Evolutionary conservation across 768 basidiomycete genomes (phyloP), one percentile per base, ranked within the genome.

Genomic region (Hypholoma sublateritium): DNA sequence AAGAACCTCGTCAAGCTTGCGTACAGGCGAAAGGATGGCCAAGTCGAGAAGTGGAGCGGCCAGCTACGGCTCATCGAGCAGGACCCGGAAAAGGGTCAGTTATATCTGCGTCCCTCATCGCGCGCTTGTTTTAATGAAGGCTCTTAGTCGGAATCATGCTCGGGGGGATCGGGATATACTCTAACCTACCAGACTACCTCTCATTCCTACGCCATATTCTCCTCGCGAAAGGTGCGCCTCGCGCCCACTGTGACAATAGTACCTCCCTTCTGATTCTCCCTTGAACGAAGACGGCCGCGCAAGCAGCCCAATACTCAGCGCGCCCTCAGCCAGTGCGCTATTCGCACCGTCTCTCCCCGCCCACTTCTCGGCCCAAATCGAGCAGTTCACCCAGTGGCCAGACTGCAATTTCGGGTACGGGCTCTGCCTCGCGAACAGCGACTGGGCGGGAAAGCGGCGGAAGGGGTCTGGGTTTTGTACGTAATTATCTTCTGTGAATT

Each of bases 131-230:
- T 11, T 24, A 21, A 42, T 42, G 13, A 43, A 13, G n/a, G 39
- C 34, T 16, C n/a, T 14, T n/a, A 70, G 70, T 67, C 1, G 47
- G 57, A 12, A 47, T 67, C 3, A 57, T 66, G 32, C 58, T 73
- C 19, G 72, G 69, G 4, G 72, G 72, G 45, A 59, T 67, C 4
- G 71, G 71, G 2, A 34, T 70, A 5, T 72, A 69, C 49, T 58
- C 63, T 16, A 65, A 72, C 6, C 34, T 68, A 14, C 59, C 61
- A 2, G 72, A 72, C 52, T 74, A 74, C 53, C 62, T 74, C n/a
- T 54, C 62, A 1, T 55, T 75, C 19, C 55, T 74, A 7, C 69
- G 70, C 3, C 72, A 75, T 43, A 45, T 74, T 11, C 66, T 73
- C 0, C 69, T 70, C 47, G 62, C 71, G 13, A 56, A 70, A 56